Conservation (phyloP, 805 yeast genomes). For the Peterozyma toletana region DNA sequence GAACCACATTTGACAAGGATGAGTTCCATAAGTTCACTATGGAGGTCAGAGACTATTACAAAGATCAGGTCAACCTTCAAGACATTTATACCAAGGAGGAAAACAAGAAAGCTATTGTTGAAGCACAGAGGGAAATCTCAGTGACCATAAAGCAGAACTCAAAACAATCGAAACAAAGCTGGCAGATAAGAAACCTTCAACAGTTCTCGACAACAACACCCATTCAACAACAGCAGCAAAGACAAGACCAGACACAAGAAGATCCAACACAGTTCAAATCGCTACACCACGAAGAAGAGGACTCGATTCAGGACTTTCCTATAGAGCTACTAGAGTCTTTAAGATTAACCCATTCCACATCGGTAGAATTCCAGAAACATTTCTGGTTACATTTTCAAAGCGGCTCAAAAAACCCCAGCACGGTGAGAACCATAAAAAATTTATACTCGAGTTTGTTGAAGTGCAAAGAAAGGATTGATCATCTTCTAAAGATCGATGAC, state of each 20-base stretch:
- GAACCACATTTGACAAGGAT: conserved; percentile 14
- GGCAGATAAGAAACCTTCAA: conserved; percentile 22
- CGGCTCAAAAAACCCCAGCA: conserved; percentile 15
- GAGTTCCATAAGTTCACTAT: conserved; percentile 17
- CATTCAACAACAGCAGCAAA: conserved; percentile 5
- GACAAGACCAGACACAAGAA: conserved; percentile 11
- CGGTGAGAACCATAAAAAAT: conserved; percentile 28
- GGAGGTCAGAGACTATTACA: conserved; percentile 14
- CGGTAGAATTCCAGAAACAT: conserved; percentile 69
- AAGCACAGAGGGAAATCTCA: conserved; percentile 36
- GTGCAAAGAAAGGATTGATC: conserved; percentile 35
- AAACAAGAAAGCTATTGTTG: conserved; percentile 27
- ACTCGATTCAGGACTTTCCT: conserved; percentile 15
- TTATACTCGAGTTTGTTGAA: conserved; percentile 42
- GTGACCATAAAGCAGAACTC: conserved; percentile 44
- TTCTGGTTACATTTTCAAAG: conserved; percentile 58
- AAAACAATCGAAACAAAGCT: conserved; percentile 43
- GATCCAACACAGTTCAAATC: conserved; percentile 6
- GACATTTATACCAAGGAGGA: conserved; percentile 16
- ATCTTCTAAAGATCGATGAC: conserved; percentile 16
- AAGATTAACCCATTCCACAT: conserved; percentile 59
- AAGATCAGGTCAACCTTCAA: conserved; percentile 15
- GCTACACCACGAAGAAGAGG: conserved; percentile 6
- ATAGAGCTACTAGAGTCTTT: conserved; percentile 37
- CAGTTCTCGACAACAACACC: conserved; percentile 17